phyloP scores from a whole-genome alignment of 176 grass and related monocot genomes.

The Avena atlantica region DNA sequence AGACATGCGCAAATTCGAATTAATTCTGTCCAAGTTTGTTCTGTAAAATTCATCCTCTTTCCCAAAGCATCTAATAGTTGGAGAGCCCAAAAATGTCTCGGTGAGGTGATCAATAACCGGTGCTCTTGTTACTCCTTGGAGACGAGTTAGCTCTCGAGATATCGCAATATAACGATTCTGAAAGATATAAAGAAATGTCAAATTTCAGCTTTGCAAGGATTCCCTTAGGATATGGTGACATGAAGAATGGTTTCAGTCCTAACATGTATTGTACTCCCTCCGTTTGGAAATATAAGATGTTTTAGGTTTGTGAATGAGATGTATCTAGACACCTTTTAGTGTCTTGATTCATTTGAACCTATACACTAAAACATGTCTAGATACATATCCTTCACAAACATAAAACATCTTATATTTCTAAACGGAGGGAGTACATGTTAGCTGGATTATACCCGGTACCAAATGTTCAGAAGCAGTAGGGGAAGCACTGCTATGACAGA shows the following conservation, averaged over 20 bases:
- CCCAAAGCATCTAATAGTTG: slow-evolving; percentile 78
- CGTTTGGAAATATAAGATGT: too few species aligned
- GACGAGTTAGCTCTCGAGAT: slow-evolving; percentile 83
- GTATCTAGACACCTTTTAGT: too few species aligned
- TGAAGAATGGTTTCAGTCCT: slow-evolving; percentile 13
- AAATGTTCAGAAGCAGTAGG: slow-evolving; percentile 76
- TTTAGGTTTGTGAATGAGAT: too few species aligned
- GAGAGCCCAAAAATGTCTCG: slow-evolving; percentile 77
- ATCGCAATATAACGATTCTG: slow-evolving; percentile 78
- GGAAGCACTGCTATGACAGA: slow-evolving; percentile 74
- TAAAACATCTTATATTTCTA: too few species aligned
- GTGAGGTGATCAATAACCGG: slow-evolving; percentile 93
- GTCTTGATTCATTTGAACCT: too few species aligned
- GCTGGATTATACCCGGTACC: slow-evolving; percentile 78
- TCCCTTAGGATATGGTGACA: not conserved
- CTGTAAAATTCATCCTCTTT: slow-evolving; percentile 75
- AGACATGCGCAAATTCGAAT: slow-evolving; percentile 90
- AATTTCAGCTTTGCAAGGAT: not conserved
- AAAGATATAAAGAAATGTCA: slow-evolving; percentile 11
- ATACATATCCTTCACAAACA: too few species aligned
- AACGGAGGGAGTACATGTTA: not conserved
- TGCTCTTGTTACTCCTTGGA: slow-evolving; percentile 78
- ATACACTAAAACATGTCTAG: too few species aligned
- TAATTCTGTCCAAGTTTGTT: slow-evolving; percentile 69
- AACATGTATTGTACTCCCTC: not conserved